Evolutionary conservation across 1,284 basidiomycete species (phyloP), one percentile per base, ranked within the genome.

Genomic region (Rhodotorula sp.): DNA sequence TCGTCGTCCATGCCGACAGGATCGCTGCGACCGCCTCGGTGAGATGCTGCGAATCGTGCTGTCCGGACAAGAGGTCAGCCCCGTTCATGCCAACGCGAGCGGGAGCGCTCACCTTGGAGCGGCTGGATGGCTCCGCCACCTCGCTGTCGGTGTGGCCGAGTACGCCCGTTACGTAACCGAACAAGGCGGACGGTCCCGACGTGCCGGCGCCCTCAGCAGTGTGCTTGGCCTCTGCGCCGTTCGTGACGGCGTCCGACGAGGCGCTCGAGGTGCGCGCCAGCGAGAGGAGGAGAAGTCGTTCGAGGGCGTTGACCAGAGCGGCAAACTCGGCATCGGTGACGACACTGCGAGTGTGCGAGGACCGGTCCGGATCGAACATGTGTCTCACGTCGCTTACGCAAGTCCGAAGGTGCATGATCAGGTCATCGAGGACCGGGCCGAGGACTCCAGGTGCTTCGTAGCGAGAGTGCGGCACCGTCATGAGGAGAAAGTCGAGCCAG

Each of bases 401-500:
- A 16, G 81, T 79, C 21, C 85, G 85, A n/a, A 96, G 81, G 73
- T 94, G 91, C 51, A 86, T 84, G 79, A 91, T 91, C 63, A 97
- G 81, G 76, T 90, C 90, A 73, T 93, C 92, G 72, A 87, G 90
- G 31, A 99, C 83, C 1, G 92, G 89, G 21, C 87, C 84, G n/a
- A 97, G 84, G 54, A 90, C 85, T 21, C 85, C 82, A 57, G 88
- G 87, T 12, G 92, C 83, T 31, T 87, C 84, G 58, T 88, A 87
- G 71, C 91, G 90, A 78, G 92, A 91, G 76, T 91, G 89, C 0
- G 92, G 89, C 14, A 95, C 84, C 0, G 92, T 91, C 89, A 92
- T 92, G 65, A 97, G 86, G 68, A 97, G 86, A 80, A 99, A 98
- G 81, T 98, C 96, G 31, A 97, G 86, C 96, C 96, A 99, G 79